A percentile compares a stretch with the other conserved stretches of the same genome.
Conservation (phyloP, 441 rosid genomes). For the Adansonia madagascariensis region DNA sequence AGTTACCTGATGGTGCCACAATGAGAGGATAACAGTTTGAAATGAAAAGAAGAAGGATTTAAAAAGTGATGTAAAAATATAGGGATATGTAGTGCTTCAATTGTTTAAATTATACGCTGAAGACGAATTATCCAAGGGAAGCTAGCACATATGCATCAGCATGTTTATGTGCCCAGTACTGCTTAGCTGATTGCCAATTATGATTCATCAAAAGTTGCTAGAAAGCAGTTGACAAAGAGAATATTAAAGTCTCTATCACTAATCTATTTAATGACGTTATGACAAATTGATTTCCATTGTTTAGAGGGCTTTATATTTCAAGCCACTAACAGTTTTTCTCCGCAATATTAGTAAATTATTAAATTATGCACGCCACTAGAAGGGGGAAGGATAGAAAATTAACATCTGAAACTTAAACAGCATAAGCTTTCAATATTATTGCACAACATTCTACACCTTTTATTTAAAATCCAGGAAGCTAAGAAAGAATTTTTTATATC, state of each 20-base stretch:
- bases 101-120: not conserved
- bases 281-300: not conserved
- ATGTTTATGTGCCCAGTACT: not conserved
- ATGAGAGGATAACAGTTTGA: not conserved
- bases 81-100: not conserved
- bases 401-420: not conserved
- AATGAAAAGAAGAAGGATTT: not conserved
- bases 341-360: not conserved
- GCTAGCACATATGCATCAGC: not conserved
- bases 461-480: not conserved
- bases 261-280: not conserved
- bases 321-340: not conserved
- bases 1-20: not conserved
- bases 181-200: not conserved
- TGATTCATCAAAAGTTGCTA: not conserved
- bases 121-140: constrained; percentile 3
- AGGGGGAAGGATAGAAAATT: not conserved
- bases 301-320: constrained; percentile 6
- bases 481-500: not conserved
- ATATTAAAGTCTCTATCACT: not conserved
- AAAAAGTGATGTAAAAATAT: not conserved
- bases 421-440: not conserved
- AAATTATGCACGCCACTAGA: too few species aligned
- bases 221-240: too few species aligned
- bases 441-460: not conserved